Evolutionary conservation across 2,329 filamentous ascomycete species (phyloP).

Genomic region (Aspergillus latus): DNA sequence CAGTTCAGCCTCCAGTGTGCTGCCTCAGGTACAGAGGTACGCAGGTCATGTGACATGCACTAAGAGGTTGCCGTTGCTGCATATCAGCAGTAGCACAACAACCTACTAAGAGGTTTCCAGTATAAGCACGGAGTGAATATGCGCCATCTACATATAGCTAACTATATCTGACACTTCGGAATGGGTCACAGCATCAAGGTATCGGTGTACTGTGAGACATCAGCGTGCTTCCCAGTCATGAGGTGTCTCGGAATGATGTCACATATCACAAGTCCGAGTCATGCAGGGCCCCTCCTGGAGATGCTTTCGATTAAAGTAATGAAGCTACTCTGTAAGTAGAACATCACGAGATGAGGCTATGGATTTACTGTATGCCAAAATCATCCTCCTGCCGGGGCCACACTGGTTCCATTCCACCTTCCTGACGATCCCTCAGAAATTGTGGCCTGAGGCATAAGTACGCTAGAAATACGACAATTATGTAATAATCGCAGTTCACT

Average conservation of each 20-base stretch:
- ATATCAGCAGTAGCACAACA: neutral
- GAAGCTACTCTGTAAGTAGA: neutral
- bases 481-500: neutral
- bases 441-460: neutral
- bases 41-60: neutral
- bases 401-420: neutral
- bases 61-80: neutral
- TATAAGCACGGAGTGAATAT: neutral
- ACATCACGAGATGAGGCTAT: too few species aligned
- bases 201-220: neutral
- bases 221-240: neutral
- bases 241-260: slow-evolving; percentile 1
- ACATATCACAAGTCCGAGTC: slow-evolving; percentile 5
- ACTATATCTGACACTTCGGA: neutral
- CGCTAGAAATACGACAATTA: neutral
- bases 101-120: neutral
- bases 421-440: neutral
- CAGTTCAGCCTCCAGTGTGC: slow-evolving; percentile 9
- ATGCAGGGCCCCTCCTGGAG: neutral
- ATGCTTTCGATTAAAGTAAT: neutral
- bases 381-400: too few species aligned
- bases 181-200: neutral
- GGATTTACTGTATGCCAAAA: too few species aligned
- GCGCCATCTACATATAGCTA: neutral
- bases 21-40: slow-evolving; percentile 13